Conservation (phyloP, 2,329 filamentous ascomycete species). For the Monilinia polystroma region DNA sequence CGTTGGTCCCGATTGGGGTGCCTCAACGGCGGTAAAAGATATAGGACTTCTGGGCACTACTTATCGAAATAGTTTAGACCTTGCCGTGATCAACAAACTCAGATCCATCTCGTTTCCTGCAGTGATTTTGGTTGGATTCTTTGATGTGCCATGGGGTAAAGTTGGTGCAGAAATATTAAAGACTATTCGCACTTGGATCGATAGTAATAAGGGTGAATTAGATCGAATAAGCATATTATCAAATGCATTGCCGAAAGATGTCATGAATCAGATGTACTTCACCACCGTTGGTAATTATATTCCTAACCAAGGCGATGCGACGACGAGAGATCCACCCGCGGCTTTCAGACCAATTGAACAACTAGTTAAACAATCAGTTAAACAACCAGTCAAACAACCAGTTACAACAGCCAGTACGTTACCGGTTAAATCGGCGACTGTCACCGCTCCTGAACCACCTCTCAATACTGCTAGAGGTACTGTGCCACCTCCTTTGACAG, state of each 20-base stretch:
- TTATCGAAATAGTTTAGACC: neutral
- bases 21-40: neutral
- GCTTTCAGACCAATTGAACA: neutral
- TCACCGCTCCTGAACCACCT: neutral
- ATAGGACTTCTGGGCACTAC: neutral
- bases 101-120: conserved; percentile 13
- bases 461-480: neutral
- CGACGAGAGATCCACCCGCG: neutral
- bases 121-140: neutral
- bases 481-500: neutral
- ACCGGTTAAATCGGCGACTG: neutral
- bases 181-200: neutral
- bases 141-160: neutral
- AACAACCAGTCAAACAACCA: no score
- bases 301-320: neutral
- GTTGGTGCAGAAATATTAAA: neutral
- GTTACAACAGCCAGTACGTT: neutral
- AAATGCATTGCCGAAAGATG: neutral
- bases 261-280: neutral
- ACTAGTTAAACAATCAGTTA: neutral
- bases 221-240: conserved; percentile 13
- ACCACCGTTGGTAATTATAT: neutral
- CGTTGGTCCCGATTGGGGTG: conserved; percentile 1
- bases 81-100: neutral
- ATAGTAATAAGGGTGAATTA: neutral